Percentiles rank a stretch among this genome's conserved stretches.
Evolutionary conservation across 139 green algal genomes (phyloP).

Genomic region (Volvox reticuliferus): DNA sequence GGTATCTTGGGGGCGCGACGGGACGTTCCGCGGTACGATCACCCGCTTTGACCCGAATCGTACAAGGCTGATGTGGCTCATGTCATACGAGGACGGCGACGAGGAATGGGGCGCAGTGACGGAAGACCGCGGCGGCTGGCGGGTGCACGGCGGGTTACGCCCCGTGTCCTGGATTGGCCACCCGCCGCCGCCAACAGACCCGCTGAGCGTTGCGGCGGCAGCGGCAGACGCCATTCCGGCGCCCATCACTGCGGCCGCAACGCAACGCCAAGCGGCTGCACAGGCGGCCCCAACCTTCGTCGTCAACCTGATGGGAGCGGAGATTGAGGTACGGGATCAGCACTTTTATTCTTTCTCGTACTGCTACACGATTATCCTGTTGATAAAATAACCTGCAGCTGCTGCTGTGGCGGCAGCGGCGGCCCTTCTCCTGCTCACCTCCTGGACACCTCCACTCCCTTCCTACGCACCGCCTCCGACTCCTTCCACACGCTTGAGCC

Average conservation of each 20-base stretch:
- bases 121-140: slow-evolving; percentile 31
- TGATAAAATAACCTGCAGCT: no score
- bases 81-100: slow-evolving; percentile 35
- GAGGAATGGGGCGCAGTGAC: slow-evolving; percentile 47
- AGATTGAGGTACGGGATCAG: slow-evolving; percentile 21
- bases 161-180: slow-evolving; percentile 3
- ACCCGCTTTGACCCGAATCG: slow-evolving; percentile 24
- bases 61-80: slow-evolving; percentile 27
- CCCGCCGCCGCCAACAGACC: slow-evolving; percentile 16
- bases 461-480: background rate
- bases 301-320: slow-evolving; percentile 18
- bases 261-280: background rate
- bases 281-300: background rate
- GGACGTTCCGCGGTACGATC: slow-evolving; percentile 27
- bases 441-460: background rate
- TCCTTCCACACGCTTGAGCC: no score
- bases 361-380: no score
- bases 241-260: background rate
- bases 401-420: no score
- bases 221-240: slow-evolving; percentile 8
- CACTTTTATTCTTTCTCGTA: background rate
- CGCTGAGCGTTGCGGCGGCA: background rate
- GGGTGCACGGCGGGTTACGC: slow-evolving; percentile 17
- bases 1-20: slow-evolving; percentile 26
- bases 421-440: no score